Base-by-base conservation (phyloP, 1,139 yeast genomes). In the Kodamaea anthophila region DNA sequence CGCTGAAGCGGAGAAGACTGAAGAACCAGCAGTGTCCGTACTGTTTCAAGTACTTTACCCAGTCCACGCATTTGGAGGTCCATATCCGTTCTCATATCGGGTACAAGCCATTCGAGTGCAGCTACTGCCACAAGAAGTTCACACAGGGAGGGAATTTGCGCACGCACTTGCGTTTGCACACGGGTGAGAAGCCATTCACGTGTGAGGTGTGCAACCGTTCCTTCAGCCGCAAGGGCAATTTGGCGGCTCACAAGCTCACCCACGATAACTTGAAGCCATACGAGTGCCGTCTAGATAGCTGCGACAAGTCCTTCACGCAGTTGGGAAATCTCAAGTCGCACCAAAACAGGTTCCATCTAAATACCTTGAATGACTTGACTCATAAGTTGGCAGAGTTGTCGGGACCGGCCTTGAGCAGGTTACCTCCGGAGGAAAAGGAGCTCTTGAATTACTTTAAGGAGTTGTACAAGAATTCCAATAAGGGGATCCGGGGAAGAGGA, bases 91-190 rank as follows among this genome's bases (percentile, higher is more conserved):
- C 86, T 1, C 93, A 82, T 49, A 77, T 80, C 45, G 91, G 91
- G 1, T 70, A 70, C 37, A 81, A 81, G 46, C 93, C 93, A 8
- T 86, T 78, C 55, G 79, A 74, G 49, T 88, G 97, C 53, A 64
- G 67, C 5, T 83, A 66, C 48, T 88, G 93, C 55, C 81, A 76
- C 34, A 86, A 86, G 55, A 62, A 81, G 35, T 88, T 88, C 47
- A 83, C 94, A 1, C 97, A 88, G 52, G 94, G 94, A 40, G 95
- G 96, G 10, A 91, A 88, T 53, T 62, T 88, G 47, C 70, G 94
- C 40, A 86, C 95, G 2, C 97, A 88, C 59, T 64, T 80, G 43
- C 65, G 96, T 39, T 65, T 87, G 15, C 96, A 88, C 49, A 87
- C 96, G 2, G 96, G 96, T 16, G 95, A 85, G 45, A 82, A 82